Evolutionary conservation across 2,329 filamentous ascomycete species (phyloP).

Genomic region (Penicillium vulpinum): DNA sequence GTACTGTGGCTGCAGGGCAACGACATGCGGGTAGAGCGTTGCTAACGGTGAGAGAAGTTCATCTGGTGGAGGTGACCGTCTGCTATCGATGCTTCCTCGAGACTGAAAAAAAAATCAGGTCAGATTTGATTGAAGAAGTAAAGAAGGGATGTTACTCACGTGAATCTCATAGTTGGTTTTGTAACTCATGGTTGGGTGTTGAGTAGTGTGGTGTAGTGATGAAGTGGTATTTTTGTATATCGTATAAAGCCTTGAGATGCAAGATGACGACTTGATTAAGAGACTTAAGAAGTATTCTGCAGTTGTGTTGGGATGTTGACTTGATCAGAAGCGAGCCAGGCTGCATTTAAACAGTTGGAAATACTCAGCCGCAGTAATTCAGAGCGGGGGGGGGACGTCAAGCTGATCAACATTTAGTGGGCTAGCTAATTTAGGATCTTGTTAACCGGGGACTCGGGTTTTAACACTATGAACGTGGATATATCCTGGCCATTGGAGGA

Average conservation of each 20-base stretch:
- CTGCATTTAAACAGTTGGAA: constrained; percentile 17
- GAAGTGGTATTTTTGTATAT: background rate
- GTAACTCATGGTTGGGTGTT: constrained; percentile 34
- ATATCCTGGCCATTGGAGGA: constrained; percentile 10
- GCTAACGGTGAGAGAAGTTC: constrained; percentile 35
- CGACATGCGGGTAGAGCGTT: constrained; percentile 40
- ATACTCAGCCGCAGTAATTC: constrained; percentile 16
- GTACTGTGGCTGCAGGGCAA: constrained; percentile 37
- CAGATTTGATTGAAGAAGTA: background rate
- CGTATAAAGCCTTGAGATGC: background rate
- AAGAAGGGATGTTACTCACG: constrained; percentile 27
- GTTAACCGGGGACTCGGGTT: constrained; percentile 11
- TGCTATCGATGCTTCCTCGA: constrained; percentile 30
- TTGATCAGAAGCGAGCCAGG: background rate
- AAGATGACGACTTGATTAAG: background rate
- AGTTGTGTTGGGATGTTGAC: constrained; percentile 20
- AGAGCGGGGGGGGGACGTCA: constrained; percentile 14
- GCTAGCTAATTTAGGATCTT: constrained; percentile 7
- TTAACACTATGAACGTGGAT: background rate
- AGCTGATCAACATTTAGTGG: constrained; percentile 14
- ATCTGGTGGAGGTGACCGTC: constrained; percentile 29
- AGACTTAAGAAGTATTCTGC: constrained; percentile 3
- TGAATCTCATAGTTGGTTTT: constrained; percentile 44
- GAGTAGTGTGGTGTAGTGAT: background rate
- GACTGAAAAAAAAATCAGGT: constrained; percentile 16